Evolutionary conservation across 768 basidiomycete species (phyloP), one percentile per base, ranked within the genome.

Genomic region (Pleurotus salmoneostramineus): DNA sequence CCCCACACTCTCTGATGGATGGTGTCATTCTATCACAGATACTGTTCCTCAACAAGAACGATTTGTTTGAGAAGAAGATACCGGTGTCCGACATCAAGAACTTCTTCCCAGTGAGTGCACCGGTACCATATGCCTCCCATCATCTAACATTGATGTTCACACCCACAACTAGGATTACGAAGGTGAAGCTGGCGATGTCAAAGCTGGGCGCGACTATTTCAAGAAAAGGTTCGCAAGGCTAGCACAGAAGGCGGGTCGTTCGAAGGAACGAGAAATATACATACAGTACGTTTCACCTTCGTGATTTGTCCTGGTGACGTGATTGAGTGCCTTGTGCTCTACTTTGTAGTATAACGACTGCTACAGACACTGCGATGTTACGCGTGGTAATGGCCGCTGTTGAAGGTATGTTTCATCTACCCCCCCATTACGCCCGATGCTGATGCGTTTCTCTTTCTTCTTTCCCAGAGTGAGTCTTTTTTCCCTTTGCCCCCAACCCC

Each of bases 341-440:
- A 34, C 58, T 45, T 42, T 58, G 44, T 63, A 93, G 93, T 72
- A 85, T 88, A 59, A 95, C 94, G 45, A 95, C 87, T 43, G 93
- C 94, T 35, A 93, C 93, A 17, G 93, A 95, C 74, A 95, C 93
- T 1, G 90, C 83, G 15, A 81, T 94, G 79, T 73, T 95, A 50
- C 79, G 89, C 64, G 91, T 95, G 15, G 91, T 98, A 12, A 96
- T 96, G 95, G 91, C 91, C 61, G 94, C 95, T 60, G 93, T 95
- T 51, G 91, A 94, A 94, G 93, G 92, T 92, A 61, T 64, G 84
- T 77, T 15, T 6, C 11, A 40, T 50, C n/a, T 27, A 45, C 55
- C n/a, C 17, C 47, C 8, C 42, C 49, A 45, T 32, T 34, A 60
- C 56, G 50, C 37, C 15, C 6, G 40, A 46, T 60, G 15, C 61